These are phyloP conservation scores for Silene latifolia DNA, from an alignment of 148 eudicot genomes.

Conservation along the genomic window DNA sequence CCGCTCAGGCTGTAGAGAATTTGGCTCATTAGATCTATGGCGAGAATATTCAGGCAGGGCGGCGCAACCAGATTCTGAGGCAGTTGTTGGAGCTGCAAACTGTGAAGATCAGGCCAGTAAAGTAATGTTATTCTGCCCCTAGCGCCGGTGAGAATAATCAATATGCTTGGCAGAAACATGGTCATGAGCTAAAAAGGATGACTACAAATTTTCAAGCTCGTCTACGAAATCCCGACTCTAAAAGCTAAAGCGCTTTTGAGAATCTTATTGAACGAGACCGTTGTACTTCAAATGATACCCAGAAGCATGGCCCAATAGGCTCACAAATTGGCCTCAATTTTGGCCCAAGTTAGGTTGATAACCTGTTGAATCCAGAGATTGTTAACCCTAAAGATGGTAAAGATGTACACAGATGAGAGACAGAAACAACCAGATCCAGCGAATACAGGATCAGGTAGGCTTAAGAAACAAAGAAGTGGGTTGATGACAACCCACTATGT, in stretches of 20 bases:
- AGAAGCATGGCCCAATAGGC: not conserved
- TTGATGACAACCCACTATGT: not conserved
- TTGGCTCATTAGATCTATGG: not conserved
- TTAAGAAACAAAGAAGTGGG: slow-evolving; percentile 29
- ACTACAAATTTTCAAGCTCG: not conserved
- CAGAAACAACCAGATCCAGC: slow-evolving; percentile 2
- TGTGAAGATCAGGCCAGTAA: slow-evolving; percentile 14
- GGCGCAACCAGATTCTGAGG: slow-evolving; percentile 10
- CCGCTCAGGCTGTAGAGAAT: slow-evolving; percentile 11
- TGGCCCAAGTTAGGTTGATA: slow-evolving; percentile 1
- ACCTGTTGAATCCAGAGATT: slow-evolving; percentile 5
- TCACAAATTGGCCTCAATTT: not conserved
- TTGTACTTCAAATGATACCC: slow-evolving; percentile 11
- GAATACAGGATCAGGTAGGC: slow-evolving; percentile 1
- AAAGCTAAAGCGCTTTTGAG: slow-evolving; percentile 9
- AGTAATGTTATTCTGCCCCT: slow-evolving; percentile 18
- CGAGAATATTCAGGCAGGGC: slow-evolving; percentile 11
- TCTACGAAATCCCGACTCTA: not conserved
- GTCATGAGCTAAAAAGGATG: slow-evolving; percentile 12
- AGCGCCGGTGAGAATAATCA: not conserved
- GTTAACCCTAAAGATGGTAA: not conserved
- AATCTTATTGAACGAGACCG: slow-evolving; percentile 12
- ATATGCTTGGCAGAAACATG: slow-evolving; percentile 19
- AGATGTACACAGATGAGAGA: slow-evolving; percentile 1
- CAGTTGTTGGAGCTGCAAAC: slow-evolving; percentile 7